Percentiles rank a stretch among this genome's conserved stretches.
These are phyloP conservation scores for Turritis glabra DNA, from an alignment of 345 rosid genomes.

Conservation along the genomic window DNA sequence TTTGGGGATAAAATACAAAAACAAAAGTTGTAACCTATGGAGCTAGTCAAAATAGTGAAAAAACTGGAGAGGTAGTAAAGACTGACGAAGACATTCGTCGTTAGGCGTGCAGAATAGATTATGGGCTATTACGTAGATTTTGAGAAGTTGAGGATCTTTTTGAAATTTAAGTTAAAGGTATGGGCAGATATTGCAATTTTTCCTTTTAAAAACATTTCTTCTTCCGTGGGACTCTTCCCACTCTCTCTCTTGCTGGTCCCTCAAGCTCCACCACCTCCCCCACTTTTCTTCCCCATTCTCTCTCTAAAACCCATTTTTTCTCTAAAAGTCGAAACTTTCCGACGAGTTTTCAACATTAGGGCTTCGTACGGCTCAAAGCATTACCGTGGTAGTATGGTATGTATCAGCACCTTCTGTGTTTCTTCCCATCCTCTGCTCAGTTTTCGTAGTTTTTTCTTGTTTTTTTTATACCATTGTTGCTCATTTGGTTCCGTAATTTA, in stretches of 20 bases:
- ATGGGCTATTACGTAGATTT: background rate
- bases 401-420: background rate
- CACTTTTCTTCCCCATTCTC: constrained; percentile 19
- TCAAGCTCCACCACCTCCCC: constrained; percentile 21
- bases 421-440: background rate
- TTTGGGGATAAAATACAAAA: background rate
- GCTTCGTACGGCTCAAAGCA: background rate
- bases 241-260: constrained; percentile 25
- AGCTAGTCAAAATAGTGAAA: background rate
- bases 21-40: constrained; percentile 1
- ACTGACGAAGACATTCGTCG: background rate
- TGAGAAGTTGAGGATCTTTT: background rate
- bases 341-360: background rate
- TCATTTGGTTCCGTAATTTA: constrained; percentile 28
- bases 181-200: background rate
- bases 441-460: background rate
- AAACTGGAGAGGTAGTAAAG: background rate
- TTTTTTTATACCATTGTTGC: background rate
- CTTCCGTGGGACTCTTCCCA: constrained; percentile 1
- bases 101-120: background rate
- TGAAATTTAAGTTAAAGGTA: background rate
- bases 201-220: background rate
- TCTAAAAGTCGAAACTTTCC: constrained; percentile 27
- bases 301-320: constrained; percentile 19
- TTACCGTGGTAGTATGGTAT: constrained; percentile 14